Evolutionary conservation across 768 basidiomycete species (phyloP), one percentile per base, ranked within the genome.

Genomic region (Tulasnella sp.): DNA sequence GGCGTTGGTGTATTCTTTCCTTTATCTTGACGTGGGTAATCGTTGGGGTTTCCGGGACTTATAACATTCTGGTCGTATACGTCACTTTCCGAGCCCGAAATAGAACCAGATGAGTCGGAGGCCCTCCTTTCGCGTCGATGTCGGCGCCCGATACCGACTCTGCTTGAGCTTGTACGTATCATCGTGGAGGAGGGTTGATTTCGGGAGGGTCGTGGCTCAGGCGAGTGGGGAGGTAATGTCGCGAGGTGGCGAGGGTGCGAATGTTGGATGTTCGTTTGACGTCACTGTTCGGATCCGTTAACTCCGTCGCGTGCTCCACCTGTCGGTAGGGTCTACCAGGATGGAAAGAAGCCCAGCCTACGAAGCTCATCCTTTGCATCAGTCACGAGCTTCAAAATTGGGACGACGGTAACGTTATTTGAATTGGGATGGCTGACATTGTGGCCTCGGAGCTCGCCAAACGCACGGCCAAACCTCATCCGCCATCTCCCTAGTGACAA

Each of bases 221-320:
- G 32, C 5, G 61, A 67, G 61, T 67, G 61, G 26, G 32, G 61
- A 29, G 5, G 61, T 20, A 9, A 23, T 18, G 2, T 1, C 23
- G 13, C 26, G 61, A 29, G 61, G 26, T 29, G n/a, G 32, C 20
- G 1, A 29, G 61, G 26, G 26, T 29, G 61, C 32, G 61, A n/a
- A 67, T 67, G 61, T 67, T 67, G 61, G 32, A 67, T 67, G 26
- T 32, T 26, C 32, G 48, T 67, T 67, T 67, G 61, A 67, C 61
- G 61, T 67, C 61, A 67, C 26, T 23, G 3, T 67, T 29, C 61
- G 61, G 61, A 67, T 67, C 61, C 61, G 61, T 67, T 67, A 67
- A 67, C 61, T 32, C 61, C 61, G 61, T 67, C 42, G 9, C 42
- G 15, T 44, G 42, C 42, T 44, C 9, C 6, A 15, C 13, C 42